phyloP scores from a whole-genome alignment of 306 rosid species.

The Dryas drummondii region DNA sequence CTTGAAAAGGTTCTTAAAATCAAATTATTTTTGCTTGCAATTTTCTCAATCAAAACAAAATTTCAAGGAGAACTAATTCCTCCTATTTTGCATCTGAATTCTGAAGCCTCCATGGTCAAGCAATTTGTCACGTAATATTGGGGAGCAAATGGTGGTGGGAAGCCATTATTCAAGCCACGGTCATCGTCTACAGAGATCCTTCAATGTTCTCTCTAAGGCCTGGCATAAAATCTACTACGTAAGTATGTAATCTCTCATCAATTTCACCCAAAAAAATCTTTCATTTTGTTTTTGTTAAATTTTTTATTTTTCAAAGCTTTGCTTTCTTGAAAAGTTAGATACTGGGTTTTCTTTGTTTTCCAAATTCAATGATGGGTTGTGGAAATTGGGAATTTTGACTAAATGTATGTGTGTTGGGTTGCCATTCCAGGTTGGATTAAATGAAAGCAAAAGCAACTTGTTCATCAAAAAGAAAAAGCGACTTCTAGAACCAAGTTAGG shows the following conservation, averaged over 20 bases:
- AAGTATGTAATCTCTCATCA: background rate
- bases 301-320: background rate
- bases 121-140: background rate
- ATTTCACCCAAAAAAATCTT: background rate
- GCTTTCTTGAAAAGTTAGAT: too few species aligned
- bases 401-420: background rate
- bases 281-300: background rate
- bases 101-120: background rate
- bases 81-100: constrained; percentile 1
- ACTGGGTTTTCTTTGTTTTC: too few species aligned
- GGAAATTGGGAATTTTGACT: too few species aligned
- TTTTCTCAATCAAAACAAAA: too few species aligned
- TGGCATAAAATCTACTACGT: background rate
- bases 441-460: constrained; percentile 12
- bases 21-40: too few species aligned
- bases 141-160: constrained; percentile 11
- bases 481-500: constrained; percentile 12
- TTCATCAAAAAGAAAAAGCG: constrained; percentile 10
- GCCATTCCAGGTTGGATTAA: constrained; percentile 17
- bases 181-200: background rate
- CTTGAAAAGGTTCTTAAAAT: background rate
- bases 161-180: constrained; percentile 14
- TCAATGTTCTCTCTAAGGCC: background rate
- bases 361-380: too few species aligned
- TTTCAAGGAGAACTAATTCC: too few species aligned